Conservation (phyloP, 2,329 filamentous ascomycete species). For the Trichoderma koningiopsis region DNA sequence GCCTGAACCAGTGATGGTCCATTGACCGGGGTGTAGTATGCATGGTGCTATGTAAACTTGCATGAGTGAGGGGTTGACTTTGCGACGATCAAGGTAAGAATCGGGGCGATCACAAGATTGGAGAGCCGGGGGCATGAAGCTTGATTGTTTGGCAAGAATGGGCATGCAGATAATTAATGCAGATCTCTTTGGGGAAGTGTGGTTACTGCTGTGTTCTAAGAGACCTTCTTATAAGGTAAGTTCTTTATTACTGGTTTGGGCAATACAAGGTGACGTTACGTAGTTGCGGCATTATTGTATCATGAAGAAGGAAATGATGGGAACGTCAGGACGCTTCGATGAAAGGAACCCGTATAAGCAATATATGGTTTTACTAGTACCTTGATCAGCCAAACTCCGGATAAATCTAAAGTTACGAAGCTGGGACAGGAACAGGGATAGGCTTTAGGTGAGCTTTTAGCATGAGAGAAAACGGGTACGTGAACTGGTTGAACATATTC, state of each 20-base stretch:
- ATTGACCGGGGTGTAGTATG: neutral
- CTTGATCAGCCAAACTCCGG: neutral
- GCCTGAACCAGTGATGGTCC: neutral
- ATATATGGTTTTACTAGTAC: neutral
- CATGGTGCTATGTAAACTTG: neutral
- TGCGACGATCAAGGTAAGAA: constrained; percentile 11
- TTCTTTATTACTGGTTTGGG: neutral
- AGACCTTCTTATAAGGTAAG: too few relatives aligned
- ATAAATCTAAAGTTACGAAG: neutral
- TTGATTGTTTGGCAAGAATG: neutral
- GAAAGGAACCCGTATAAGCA: neutral
- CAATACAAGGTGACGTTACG: neutral
- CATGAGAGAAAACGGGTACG: neutral
- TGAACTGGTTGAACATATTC: neutral
- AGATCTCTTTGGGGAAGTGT: neutral
- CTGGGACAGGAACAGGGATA: neutral
- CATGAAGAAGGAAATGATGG: neutral
- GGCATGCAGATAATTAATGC: neutral
- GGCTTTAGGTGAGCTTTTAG: neutral
- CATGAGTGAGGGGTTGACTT: constrained; percentile 7
- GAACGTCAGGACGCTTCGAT: neutral
- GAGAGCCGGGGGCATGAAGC: neutral
- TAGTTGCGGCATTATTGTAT: neutral
- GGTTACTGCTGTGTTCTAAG: neutral
- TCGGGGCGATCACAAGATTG: constrained; percentile 4